Evolutionary conservation across 805 yeast genomes (phyloP).

Genomic region (Lachancea dasiensis): DNA sequence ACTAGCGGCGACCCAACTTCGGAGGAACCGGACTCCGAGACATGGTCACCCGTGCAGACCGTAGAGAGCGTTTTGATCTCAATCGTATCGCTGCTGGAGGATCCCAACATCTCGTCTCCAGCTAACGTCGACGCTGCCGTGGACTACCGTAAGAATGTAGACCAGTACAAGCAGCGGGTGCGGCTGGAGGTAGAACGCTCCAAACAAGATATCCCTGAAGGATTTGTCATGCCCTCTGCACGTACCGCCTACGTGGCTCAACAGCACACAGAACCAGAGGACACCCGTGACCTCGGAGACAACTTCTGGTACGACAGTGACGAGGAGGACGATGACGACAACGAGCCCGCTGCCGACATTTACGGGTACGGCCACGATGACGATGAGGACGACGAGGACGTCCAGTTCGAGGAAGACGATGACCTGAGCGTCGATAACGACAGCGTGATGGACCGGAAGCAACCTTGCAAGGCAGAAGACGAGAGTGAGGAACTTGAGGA

Average conservation of each 20-base stretch:
- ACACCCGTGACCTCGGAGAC: constrained; percentile 61
- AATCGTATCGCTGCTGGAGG: constrained; percentile 84
- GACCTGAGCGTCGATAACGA: constrained; percentile 32
- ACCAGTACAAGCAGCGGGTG: constrained; percentile 68
- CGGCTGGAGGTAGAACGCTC: constrained; percentile 78
- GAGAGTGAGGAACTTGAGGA: constrained; percentile 32
- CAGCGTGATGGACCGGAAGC: constrained; percentile 33
- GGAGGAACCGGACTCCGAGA: constrained; percentile 89
- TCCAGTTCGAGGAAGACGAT: constrained; percentile 28
- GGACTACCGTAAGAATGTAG: constrained; percentile 77
- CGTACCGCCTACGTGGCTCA: constrained; percentile 46
- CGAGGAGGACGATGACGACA: constrained; percentile 64
- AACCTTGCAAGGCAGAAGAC: constrained; percentile 29
- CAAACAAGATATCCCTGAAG: constrained; percentile 80
- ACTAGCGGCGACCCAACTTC: constrained; percentile 85
- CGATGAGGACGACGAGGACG: constrained; percentile 32
- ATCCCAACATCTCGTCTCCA: constrained; percentile 89
- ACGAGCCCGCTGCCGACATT: constrained; percentile 56
- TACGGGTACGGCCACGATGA: constrained; percentile 39
- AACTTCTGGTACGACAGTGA: constrained; percentile 76
- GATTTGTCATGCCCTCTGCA: constrained; percentile 72
- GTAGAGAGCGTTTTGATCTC: constrained; percentile 88
- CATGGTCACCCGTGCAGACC: constrained; percentile 91
- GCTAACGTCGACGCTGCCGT: constrained; percentile 96
- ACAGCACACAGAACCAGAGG: constrained; percentile 31